Evolutionary conservation across 2,329 filamentous ascomycete genomes (phyloP), one percentile per base, ranked within the genome.

Genomic region (Exserohilum turcica): DNA sequence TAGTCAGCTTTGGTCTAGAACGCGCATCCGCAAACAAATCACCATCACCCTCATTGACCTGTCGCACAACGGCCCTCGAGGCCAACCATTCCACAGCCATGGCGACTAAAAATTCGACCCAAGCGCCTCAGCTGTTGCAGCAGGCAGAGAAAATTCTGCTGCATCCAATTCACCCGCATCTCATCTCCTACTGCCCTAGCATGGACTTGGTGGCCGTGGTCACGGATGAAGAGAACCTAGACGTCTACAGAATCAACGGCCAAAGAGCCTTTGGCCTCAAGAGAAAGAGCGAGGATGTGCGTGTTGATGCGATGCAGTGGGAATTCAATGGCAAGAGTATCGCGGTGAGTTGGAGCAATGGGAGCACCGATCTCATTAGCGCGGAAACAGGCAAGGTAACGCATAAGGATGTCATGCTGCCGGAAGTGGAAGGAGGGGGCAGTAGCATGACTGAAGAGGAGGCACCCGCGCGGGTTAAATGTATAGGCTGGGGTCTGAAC

Each of bases 181-280:
- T 88, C 44, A 80, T 93, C 29, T 82, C 86, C 21, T 91, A 89
- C 74, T 96, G 91, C 74, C 91, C 92, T 13, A 88, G 87, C 7
- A 90, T 96, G 78, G 91, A 97, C 75, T 81, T 97, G 39, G 81
- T 89, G n/a, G 87, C 88, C 5, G 81, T 92, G 10, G 89, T 89
- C 10, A 84, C 82, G n/a, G 80, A 82, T 13, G 84, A 86, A 55
- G 85, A 85, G 43, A 85, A 86, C 43, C 78, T 97, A 15, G 82
- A 88, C 61, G 86, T 96, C 37, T 92, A 89, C 74, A 84, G 93
- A 43, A 83, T 92, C 13, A 90, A 89, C 56, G 88, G 88, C 1
- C 91, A 97, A 64, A 74, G 80, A 43, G 86, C 87, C 2, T 87
- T 88, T 66, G 81, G 81, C 0, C 59, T 80, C 21, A 77, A 76